phyloP scores from a whole-genome alignment of 2,329 filamentous ascomycete genomes.

The Aureobasidium sp. region DNA sequence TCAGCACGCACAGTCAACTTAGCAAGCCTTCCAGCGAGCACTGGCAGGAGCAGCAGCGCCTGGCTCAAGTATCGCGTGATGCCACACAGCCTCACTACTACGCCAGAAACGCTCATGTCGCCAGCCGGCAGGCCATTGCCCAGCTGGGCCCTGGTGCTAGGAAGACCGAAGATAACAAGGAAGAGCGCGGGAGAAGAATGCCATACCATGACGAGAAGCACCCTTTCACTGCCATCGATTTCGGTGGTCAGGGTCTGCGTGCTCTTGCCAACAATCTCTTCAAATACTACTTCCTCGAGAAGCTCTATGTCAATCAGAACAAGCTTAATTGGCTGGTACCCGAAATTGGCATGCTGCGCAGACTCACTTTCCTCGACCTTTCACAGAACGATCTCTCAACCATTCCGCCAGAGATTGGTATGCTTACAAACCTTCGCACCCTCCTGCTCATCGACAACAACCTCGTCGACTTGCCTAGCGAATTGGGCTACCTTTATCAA shows the following conservation, averaged over 20 bases:
- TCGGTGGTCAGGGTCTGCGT: constrained; percentile 90
- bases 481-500: constrained; percentile 81
- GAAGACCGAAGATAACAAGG: constrained; percentile 37
- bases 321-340: constrained; percentile 73
- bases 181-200: constrained; percentile 8
- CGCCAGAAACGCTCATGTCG: constrained; percentile 59
- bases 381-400: constrained; percentile 79
- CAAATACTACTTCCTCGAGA: constrained; percentile 78
- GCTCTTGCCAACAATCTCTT: constrained; percentile 74
- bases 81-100: constrained; percentile 66
- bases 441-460: constrained; percentile 86
- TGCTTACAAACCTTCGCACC: constrained; percentile 87
- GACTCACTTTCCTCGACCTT: constrained; percentile 73
- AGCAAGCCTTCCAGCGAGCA: constrained; percentile 57
- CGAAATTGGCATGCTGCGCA: constrained; percentile 72
- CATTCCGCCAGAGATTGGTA: constrained; percentile 84
- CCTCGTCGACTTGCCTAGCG: constrained; percentile 70
- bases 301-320: constrained; percentile 91
- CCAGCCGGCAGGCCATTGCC: constrained; percentile 58
- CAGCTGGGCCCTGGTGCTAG: constrained; percentile 38
- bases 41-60: constrained; percentile 79
- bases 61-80: constrained; percentile 66
- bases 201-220: constrained; percentile 7
- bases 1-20: constrained; percentile 45
- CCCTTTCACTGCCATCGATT: constrained; percentile 65